Base-by-base conservation (phyloP, 352 stramenopile genomes). In the Globisporangium iwayamae region DNA sequence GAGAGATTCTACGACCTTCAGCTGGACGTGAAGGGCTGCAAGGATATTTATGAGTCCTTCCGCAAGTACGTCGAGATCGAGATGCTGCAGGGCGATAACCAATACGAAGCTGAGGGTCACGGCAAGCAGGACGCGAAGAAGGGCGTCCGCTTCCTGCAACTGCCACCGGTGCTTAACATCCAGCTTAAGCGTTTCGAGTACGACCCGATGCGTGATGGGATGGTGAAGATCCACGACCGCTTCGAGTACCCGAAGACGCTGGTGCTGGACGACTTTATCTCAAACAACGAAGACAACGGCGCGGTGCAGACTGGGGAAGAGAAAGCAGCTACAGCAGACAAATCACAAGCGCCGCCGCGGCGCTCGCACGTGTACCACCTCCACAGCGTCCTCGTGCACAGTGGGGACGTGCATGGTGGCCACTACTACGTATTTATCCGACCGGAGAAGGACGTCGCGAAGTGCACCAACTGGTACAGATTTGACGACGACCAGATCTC, bases 1-100 rank as follows among this genome's bases (percentile, higher is more conserved):
- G 93, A 98, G 60, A 90, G 85, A 47, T 98, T 98, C 52, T 97
- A 97, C 68, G 92, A 97, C 69, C 78, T 98, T 39, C 89, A 97
- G 60, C 73, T 98, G 10, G 90, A 97, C 53, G 93, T 98, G 28
- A 98, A 98, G 72, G 91, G 90, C 47, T 97, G 86, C 60, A 83
- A 74, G 9, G 86, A 93, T 64, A 79, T 98, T 20, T 87, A 97
- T 65, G 86, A 88, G 28, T 96, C 87, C 4, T 96, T 98, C 59
- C 78, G 78, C 32, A 96, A 96, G 70, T 98, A 98, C 51, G 87
- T 97, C 41, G 88, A 96, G 64, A 87, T 94, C 18, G 94, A 98
- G 64, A 85, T 97, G 76, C 76, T 98, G 22, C 78, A 98, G 25
- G 92, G 91, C 20, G 94, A 98, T 46, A 98, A 98, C 69, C 91